Percentiles rank a stretch among this genome's conserved stretches.
Evolutionary conservation across 2,329 filamentous ascomycete species (phyloP).

Genomic region (Fusarium clavum): DNA sequence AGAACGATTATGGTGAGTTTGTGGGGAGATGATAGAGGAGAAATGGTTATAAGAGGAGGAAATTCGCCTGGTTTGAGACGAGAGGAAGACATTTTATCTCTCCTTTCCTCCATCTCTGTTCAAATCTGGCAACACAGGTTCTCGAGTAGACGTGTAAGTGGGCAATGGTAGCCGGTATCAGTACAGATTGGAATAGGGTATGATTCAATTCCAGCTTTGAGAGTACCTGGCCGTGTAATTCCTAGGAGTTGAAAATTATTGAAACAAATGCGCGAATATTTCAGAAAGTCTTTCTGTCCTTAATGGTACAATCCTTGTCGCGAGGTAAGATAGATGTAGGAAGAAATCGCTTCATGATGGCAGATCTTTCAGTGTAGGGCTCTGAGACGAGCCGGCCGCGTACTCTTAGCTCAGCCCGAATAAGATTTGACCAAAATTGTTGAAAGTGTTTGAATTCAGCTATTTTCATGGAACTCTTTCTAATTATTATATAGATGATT

Average conservation of each 20-base stretch:
- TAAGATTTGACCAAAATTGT: neutral
- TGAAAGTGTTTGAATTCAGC: neutral
- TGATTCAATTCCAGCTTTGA: neutral
- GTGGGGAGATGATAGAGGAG: slow-evolving; percentile 49
- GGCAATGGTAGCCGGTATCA: neutral
- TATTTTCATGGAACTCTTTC: neutral
- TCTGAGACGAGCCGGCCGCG: neutral
- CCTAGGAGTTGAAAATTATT: no score
- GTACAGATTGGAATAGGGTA: neutral
- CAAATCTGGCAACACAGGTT: neutral
- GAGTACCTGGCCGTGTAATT: neutral
- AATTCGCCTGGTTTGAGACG: slow-evolving; percentile 41
- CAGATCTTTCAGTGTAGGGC: neutral
- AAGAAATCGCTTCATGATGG: neutral
- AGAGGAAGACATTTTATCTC: neutral
- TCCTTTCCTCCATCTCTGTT: neutral
- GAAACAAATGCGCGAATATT: no score
- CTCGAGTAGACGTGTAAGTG: neutral
- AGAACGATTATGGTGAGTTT: slow-evolving; percentile 61
- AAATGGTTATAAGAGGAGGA: slow-evolving; percentile 32
- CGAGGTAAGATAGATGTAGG: neutral
- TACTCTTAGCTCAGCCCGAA: neutral
- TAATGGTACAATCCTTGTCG: neutral
- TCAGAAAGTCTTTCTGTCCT: no score
- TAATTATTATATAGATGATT: neutral